Conservation (phyloP, 192 early-diverging fungal species). For the Spizellomyces sp. region DNA sequence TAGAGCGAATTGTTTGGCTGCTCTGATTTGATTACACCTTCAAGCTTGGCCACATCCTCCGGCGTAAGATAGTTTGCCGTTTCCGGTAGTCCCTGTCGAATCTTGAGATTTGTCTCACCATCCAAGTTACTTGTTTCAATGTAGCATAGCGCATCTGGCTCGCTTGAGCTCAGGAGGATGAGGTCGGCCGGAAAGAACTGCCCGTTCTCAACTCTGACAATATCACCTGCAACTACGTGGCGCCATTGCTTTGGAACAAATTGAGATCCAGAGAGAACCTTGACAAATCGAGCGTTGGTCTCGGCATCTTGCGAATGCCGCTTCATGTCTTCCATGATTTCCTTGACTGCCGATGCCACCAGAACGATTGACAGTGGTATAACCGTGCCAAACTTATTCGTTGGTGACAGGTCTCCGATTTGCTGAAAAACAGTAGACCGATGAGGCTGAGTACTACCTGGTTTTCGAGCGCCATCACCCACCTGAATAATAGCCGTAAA, state of each 20-base stretch:
- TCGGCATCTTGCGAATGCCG: constrained; percentile 50
- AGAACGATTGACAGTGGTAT: constrained; percentile 84
- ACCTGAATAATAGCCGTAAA: constrained; percentile 96
- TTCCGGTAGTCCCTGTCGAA: constrained; percentile 89
- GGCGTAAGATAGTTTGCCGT: constrained; percentile 77
- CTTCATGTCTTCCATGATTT: constrained; percentile 84
- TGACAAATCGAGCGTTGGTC: constrained; percentile 46
- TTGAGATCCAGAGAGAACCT: constrained; percentile 41
- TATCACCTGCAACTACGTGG: constrained; percentile 87
- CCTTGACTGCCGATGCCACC: constrained; percentile 88
- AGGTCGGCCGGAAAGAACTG: constrained; percentile 93
- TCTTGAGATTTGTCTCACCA: constrained; percentile 97
- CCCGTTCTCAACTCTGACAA: constrained; percentile 84
- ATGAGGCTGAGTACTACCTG: no score
- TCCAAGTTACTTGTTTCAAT: constrained; percentile 98
- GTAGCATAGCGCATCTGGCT: constrained; percentile 96
- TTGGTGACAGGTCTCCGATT: constrained; percentile 92
- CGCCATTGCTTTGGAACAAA: constrained; percentile 84
- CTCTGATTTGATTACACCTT: constrained; percentile 82
- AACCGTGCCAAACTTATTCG: constrained; percentile 84
- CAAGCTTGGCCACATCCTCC: constrained; percentile 59
- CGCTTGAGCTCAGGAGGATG: constrained; percentile 84
- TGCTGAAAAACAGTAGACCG: constrained; percentile 57
- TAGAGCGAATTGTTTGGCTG: constrained; percentile 96
- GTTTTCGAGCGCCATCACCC: constrained; percentile 12